A percentile compares a stretch with the other conserved stretches of the same genome.
These are phyloP conservation scores for Stephanocyclus meneghinianus DNA, from an alignment of 352 stramenopile genomes.

Conservation along the genomic window DNA sequence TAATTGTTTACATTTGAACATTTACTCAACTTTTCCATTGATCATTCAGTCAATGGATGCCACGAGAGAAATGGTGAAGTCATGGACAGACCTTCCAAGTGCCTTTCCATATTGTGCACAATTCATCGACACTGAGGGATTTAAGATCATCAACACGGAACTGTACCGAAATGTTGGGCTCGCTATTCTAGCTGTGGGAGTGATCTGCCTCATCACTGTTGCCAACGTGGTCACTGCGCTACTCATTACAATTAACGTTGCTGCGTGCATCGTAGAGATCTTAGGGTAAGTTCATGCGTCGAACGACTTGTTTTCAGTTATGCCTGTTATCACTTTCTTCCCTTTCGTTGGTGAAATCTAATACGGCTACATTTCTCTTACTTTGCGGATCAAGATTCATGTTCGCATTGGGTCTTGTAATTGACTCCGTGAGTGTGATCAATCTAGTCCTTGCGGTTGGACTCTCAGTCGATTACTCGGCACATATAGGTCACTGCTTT, in stretches of 20 bases:
- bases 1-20: constrained; percentile 4
- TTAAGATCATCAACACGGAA: constrained; percentile 75
- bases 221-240: constrained; percentile 69
- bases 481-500: constrained; percentile 79
- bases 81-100: constrained; percentile 53
- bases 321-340: not conserved
- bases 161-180: constrained; percentile 78
- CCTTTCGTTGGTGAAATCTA: not conserved
- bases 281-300: constrained; percentile 49
- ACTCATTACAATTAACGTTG: constrained; percentile 82
- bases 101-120: constrained; percentile 67
- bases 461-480: constrained; percentile 81
- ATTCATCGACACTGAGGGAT: constrained; percentile 70
- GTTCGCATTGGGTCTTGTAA: constrained; percentile 70
- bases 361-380: too few relatives aligned
- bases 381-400: constrained; percentile 6
- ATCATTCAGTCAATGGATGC: constrained; percentile 52
- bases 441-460: constrained; percentile 79
- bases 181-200: constrained; percentile 71
- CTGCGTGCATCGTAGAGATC: constrained; percentile 82
- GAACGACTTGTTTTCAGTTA: not conserved
- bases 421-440: constrained; percentile 77
- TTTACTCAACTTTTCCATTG: not conserved
- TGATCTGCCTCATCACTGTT: constrained; percentile 82
- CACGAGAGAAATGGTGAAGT: constrained; percentile 57